Evolutionary conservation across 192 early-diverging fungal species (phyloP).

Genomic region (Glomus cerebriforme): DNA sequence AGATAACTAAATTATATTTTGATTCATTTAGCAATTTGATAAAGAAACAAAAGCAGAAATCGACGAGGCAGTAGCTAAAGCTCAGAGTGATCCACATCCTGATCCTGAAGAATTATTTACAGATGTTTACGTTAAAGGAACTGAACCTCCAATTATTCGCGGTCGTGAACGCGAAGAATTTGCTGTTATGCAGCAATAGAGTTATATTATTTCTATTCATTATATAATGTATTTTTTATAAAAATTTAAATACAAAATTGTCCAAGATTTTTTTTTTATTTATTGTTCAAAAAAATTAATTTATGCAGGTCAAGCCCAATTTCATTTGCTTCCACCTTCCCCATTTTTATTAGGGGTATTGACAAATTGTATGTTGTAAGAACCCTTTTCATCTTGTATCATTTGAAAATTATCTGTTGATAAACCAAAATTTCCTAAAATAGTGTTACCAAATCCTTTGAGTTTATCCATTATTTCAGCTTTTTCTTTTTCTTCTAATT

Average conservation of each 20-base stretch:
- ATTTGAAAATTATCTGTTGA: conserved; percentile 74
- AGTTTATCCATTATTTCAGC: conserved; percentile 73
- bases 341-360: conserved; percentile 43
- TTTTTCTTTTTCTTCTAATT: conserved; percentile 62
- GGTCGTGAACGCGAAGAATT: conserved; percentile 84
- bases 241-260: not conserved
- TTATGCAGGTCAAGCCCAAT: not conserved
- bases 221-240: too few species aligned
- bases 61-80: conserved; percentile 81
- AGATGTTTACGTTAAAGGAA: conserved; percentile 81
- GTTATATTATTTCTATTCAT: not conserved
- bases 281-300: too few species aligned
- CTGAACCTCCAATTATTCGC: conserved; percentile 71
- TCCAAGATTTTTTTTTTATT: not conserved
- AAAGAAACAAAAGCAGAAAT: conserved; percentile 86
- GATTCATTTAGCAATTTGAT: conserved; percentile 60
- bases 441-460: conserved; percentile 70
- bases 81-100: conserved; percentile 81
- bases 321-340: not conserved
- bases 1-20: not conserved
- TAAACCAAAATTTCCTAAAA: conserved; percentile 76
- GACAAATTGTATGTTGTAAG: conserved; percentile 66
- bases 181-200: not conserved
- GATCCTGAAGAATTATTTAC: conserved; percentile 69
- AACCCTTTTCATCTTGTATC: conserved; percentile 56